These are phyloP conservation scores for Arxiozyma heterogenica DNA, from an alignment of 1,139 yeast genomes.

Conservation along the genomic window DNA sequence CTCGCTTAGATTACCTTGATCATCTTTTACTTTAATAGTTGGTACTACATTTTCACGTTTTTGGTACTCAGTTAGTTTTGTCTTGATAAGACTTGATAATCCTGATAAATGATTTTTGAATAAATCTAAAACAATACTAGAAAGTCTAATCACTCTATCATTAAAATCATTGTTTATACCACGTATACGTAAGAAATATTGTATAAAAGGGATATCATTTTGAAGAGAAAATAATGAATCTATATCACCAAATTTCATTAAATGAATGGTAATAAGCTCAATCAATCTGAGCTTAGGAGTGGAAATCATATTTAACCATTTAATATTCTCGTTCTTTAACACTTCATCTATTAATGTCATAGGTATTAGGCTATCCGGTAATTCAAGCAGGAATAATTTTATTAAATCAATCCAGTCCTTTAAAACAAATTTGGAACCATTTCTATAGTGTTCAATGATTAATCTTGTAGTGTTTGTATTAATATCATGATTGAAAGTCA, in stretches of 20 bases:
- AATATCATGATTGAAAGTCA: neutral
- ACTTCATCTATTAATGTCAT: conserved; percentile 22
- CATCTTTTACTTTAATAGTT: neutral
- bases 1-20: neutral
- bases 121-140: neutral
- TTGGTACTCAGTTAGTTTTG: neutral
- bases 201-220: conserved; percentile 14
- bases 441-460: neutral
- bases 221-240: conserved; percentile 1
- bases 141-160: conserved; percentile 1
- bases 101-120: neutral
- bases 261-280: conserved; percentile 4
- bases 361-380: conserved; percentile 32
- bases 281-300: conserved; percentile 1
- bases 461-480: conserved; percentile 2
- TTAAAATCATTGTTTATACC: neutral
- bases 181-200: conserved; percentile 11
- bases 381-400: conserved; percentile 31
- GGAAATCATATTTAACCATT: conserved; percentile 4
- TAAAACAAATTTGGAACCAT: conserved; percentile 1
- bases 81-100: neutral
- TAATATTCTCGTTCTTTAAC: neutral
- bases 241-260: conserved; percentile 2
- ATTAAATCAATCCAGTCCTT: conserved; percentile 21
- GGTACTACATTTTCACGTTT: neutral